Conservation (phyloP, 257 asterid species). For the Penstemon eatonii region DNA sequence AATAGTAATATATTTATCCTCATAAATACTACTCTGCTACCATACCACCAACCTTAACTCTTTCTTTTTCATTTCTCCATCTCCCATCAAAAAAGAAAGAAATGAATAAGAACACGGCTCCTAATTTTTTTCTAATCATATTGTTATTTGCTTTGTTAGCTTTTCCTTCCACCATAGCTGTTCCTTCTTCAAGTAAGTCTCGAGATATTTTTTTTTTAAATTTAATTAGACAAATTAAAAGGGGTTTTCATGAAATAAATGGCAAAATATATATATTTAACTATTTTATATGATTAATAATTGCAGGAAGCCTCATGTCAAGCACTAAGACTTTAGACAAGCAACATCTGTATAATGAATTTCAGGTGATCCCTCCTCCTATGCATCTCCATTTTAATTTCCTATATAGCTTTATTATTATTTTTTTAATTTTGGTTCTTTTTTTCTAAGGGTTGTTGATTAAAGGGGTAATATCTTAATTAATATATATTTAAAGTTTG, state of each 20-base stretch:
- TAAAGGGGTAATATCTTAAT: background rate
- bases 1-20: background rate
- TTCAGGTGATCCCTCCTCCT: slow-evolving; percentile 29
- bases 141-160: slow-evolving; percentile 31
- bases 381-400: slow-evolving; percentile 8
- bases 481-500: background rate
- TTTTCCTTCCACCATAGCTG: slow-evolving; percentile 30
- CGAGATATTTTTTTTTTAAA: background rate
- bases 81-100: background rate
- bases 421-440: background rate
- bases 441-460: background rate
- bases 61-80: background rate
- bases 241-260: background rate
- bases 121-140: slow-evolving; percentile 24
- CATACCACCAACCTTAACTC: background rate
- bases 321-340: slow-evolving; percentile 9
- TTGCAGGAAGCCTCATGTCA: slow-evolving; percentile 44
- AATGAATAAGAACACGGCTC: slow-evolving; percentile 24
- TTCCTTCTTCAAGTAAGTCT: slow-evolving; percentile 49
- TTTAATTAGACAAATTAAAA: background rate
- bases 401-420: background rate
- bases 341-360: slow-evolving; percentile 26
- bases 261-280: background rate
- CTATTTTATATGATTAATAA: background rate
- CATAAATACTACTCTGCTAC: background rate